Base-by-base conservation (phyloP, 2,329 filamentous ascomycete species). In the Sphaceloma murrayae region DNA sequence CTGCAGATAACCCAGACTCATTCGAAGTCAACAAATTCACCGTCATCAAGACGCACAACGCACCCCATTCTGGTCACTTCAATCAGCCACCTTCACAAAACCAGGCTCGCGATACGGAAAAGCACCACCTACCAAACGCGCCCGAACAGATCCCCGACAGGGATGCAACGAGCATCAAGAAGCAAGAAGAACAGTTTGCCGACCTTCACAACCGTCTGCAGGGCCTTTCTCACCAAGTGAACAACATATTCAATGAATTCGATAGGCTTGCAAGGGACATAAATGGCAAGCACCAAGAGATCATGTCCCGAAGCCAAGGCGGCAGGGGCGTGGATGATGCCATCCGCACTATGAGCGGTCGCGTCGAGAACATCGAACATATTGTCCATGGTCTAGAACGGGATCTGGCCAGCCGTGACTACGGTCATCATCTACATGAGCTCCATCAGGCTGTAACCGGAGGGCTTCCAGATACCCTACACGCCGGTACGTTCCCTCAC, bases 1-100 rank as follows among this genome's bases (percentile, higher is more conserved):
- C 85, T 2, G 84, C 85, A 21, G 89, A 96, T 53, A 88, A 79
- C 55, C 87, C 91, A 1, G 91, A 98, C 65, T 94, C 86, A 4
- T 94, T 95, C 57, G 91, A 98, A 64, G 64, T 94, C 52, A 91
- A 88, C 70, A 93, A 89, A 61, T 75, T 96, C 58, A 73, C 83
- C 26, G 76, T 91, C 42, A 77, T 80, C 57, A 79, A 55, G 48
- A 46, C 54, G 34, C 43, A 46, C 48, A 32, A 40, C 50, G 32
- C 49, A 49, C 46, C 52, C 7, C 34, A 49, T 13, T 40, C 52
- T 4, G 45, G 55, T 30, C 57, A 54, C 34, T 53, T 58, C 45
- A 54, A 50, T 50, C 54, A 36, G 14, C 22, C 32, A 13, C 31
- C 43, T 16, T 27, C 36, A 4, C 36, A 40, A 11, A 19, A 40